These are phyloP conservation scores for Vitis vinifera DNA, from an alignment of 164 flowering plant genomes.

Conservation along the genomic window ASM3070453v1 NC_081810.1:3402501-3403000, in stretches of 20 bases:
- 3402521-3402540: not conserved
- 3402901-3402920: too few relatives aligned
- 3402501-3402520: not conserved
- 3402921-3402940: too few relatives aligned
- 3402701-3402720: not conserved
- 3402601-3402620: conserved; percentile 88
- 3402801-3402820: too few relatives aligned
- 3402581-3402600: conserved; percentile 98
- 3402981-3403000: not conserved
- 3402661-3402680: not conserved
- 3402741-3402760: too few relatives aligned
- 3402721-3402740: too few relatives aligned
- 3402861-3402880: too few relatives aligned
- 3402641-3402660: not conserved
- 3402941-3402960: too few relatives aligned
- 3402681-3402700: not conserved
- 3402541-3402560: conserved; percentile 30
- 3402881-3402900: too few relatives aligned
- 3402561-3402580: conserved; percentile 99
- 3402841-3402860: too few relatives aligned
- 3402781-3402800: too few relatives aligned
- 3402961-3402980: not conserved
- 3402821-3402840: too few relatives aligned
- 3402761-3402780: too few relatives aligned
- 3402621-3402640: conserved; percentile 91